These are phyloP conservation scores for Pyrrhoderma lamaoense DNA, from an alignment of 1,284 basidiomycete species.

Conservation along the genomic window DNA sequence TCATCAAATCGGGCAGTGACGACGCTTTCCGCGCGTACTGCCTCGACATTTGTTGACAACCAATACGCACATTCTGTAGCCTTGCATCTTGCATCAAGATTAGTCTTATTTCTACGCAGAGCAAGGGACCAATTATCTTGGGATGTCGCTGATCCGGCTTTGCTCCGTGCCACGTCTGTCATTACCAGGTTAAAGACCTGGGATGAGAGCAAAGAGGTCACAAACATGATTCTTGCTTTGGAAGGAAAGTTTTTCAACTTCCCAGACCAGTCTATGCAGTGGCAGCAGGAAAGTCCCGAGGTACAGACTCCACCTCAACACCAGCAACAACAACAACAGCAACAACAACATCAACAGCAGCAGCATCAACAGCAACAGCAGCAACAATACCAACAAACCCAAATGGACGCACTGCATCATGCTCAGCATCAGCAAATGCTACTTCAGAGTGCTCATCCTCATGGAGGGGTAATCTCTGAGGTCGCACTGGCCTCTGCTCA, in stretches of 20 bases:
- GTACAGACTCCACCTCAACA: not conserved
- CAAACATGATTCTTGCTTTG: conserved; percentile 3
- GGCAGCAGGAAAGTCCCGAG: not conserved
- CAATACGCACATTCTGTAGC: conserved; percentile 21
- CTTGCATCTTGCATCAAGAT: conserved; percentile 21
- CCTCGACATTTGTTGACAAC: not conserved
- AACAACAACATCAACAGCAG: not conserved
- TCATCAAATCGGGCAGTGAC: not conserved
- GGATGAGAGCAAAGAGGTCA: conserved; percentile 4
- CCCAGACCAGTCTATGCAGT: conserved; percentile 5
- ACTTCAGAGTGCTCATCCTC: not conserved
- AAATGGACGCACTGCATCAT: not conserved
- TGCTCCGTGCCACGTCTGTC: conserved; percentile 19
- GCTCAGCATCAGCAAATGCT: too few relatives aligned
- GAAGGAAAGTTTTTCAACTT: not conserved
- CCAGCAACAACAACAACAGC: not conserved
- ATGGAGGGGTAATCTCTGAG: not conserved
- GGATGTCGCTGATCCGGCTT: conserved; percentile 23
- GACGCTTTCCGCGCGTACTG: conserved; percentile 4
- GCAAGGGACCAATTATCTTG: conserved; percentile 19
- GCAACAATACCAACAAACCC: not conserved
- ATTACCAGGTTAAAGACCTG: conserved; percentile 9
- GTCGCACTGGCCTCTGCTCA: not conserved
- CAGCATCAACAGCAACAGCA: not conserved
- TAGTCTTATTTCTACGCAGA: conserved; percentile 19